Evolutionary conservation across 2,329 filamentous ascomycete genomes (phyloP).

Genomic region (Fusarium coicis): DNA sequence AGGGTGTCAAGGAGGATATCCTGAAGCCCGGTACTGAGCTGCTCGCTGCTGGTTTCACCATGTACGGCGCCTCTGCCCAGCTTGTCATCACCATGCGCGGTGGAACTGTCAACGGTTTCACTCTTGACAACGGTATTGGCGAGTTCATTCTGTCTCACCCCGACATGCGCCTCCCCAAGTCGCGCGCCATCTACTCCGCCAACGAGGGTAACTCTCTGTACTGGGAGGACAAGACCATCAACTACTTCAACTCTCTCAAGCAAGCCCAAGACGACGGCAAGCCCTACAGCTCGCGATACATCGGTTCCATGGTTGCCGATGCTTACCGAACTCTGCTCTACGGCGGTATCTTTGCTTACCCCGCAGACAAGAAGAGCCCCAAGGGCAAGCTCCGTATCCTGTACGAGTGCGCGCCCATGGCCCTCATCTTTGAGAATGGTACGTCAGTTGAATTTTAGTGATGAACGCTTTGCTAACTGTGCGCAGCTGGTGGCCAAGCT

Average conservation of each 20-base stretch:
- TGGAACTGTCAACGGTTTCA: constrained; percentile 95
- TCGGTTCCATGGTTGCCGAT: constrained; percentile 98
- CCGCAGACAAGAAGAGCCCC: constrained; percentile 96
- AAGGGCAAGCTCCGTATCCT: constrained; percentile 98
- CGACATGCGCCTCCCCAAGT: constrained; percentile 86
- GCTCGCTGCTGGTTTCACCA: constrained; percentile 96
- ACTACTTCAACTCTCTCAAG: constrained; percentile 92
- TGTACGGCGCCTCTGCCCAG: constrained; percentile 98
- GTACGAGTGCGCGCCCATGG: constrained; percentile 99
- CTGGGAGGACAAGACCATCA: constrained; percentile 89
- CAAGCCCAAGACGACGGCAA: constrained; percentile 78
- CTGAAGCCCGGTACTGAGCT: constrained; percentile 91
- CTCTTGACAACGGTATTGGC: constrained; percentile 93
- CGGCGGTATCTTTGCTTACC: constrained; percentile 97
- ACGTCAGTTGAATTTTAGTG: constrained; percentile 49
- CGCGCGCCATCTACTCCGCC: constrained; percentile 91
- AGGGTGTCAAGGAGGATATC: constrained; percentile 84
- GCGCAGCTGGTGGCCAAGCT: constrained; percentile 86
- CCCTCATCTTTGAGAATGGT: constrained; percentile 99
- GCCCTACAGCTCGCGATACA: constrained; percentile 95
- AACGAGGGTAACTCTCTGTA: constrained; percentile 99
- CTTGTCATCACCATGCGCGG: constrained; percentile 97
- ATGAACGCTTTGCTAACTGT: constrained; percentile 45
- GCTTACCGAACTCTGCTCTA: constrained; percentile 96
- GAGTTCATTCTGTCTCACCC: constrained; percentile 99